phyloP scores from a whole-genome alignment of 108 stramenopile species.

The Aurantiochytrium sp. region DNA sequence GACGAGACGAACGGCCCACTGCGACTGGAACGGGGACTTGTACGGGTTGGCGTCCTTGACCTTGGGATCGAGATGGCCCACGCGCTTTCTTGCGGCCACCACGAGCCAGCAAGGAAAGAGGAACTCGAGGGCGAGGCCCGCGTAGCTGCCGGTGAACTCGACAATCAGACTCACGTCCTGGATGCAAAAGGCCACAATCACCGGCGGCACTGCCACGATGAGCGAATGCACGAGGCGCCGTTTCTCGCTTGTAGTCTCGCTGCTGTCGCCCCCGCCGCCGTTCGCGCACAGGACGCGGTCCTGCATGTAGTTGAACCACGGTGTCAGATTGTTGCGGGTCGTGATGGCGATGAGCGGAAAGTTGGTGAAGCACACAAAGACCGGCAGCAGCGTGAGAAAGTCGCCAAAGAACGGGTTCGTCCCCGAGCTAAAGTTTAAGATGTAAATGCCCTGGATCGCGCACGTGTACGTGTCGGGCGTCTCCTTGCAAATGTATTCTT shows the following conservation, averaged over 20 bases:
- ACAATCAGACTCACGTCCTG: conserved; percentile 20
- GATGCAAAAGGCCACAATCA: neutral
- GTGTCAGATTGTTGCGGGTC: neutral
- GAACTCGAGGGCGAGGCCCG: conserved; percentile 11
- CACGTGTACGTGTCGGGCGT: neutral
- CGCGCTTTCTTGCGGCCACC: neutral
- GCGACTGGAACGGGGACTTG: neutral
- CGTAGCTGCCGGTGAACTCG: conserved; percentile 28
- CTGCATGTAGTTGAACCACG: neutral
- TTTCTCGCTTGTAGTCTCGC: neutral
- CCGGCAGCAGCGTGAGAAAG: conserved; percentile 1
- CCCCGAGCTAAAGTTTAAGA: neutral
- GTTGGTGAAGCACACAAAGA: conserved; percentile 2
- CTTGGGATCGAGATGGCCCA: neutral
- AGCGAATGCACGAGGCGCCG: neutral
- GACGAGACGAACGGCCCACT: neutral
- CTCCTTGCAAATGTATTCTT: neutral
- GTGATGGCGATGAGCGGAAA: conserved; percentile 22
- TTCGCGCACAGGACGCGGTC: neutral
- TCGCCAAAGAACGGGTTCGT: conserved; percentile 9
- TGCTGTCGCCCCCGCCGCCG: neutral
- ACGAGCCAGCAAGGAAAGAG: conserved; percentile 30
- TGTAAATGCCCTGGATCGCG: conserved; percentile 5
- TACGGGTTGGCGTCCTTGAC: neutral
- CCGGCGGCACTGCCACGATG: neutral